Evolutionary conservation across 2,329 filamentous ascomycete genomes (phyloP), one percentile per base, ranked within the genome.

Genomic region (Fusarium guadeloupense): DNA sequence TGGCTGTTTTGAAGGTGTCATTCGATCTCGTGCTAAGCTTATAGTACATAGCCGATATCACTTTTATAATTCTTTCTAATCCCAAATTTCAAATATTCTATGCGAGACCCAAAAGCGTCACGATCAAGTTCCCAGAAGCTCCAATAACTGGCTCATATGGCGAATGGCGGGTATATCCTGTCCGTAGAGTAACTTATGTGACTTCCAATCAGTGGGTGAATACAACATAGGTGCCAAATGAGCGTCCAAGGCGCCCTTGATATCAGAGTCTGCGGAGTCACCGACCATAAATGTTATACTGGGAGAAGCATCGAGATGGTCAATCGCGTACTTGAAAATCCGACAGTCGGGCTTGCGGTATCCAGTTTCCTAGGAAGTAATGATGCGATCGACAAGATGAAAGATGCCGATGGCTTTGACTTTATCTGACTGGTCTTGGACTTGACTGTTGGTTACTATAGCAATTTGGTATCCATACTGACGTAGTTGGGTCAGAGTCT

Each of bases 301-400:
- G 3, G 17, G 28, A 21, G 28, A 25, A 6, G 35, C 43, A 3
- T 20, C 13, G 1, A 62, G n/a, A 5, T 38, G 3, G 14, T 53
- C 2, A 2, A 62, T 21, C 0, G 50, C 54, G 19, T 56, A 25
- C 5, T 46, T 16, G 20, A 64, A 59, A 8, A 53, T 50, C 3
- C 37, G 12, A 2, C 13, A 6, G 3, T 63, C 34, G 1, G 53
- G 53, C 17, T 62, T 64, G n/a, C 19, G 19, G 21, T 33, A 14
- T 3, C 54, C 49, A 19, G 25, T 25, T 30, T 62, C 53, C 25
- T 64, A 42, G 0, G 49, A 59, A 2, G 42, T 50, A 21, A 64
- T 50, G 25, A 59, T 53, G 6, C 43, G 30, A 12, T 56, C 46
- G 14, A 40, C 2, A 1, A 64, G 26, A 28, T 53, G 26, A 1